A percentile compares a stretch with the other conserved stretches of the same genome.
Conservation (phyloP, 495 filamentous ascomycete species). For the Rhypophila decipiens region DNA sequence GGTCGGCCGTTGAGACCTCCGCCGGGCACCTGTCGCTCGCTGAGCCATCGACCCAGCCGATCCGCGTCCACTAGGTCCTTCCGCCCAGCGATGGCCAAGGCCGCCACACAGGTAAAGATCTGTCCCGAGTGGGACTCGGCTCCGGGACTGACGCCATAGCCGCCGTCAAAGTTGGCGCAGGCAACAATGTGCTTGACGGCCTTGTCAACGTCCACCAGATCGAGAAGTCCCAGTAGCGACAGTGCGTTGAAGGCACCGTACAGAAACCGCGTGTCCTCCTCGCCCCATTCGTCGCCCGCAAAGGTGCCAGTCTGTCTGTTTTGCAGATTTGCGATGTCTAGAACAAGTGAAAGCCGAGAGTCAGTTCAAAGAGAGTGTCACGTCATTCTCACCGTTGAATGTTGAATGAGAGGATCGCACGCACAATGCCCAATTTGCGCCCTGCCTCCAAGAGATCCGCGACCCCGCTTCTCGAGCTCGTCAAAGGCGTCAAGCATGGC, state of each 20-base stretch:
- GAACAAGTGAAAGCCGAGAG: not conserved
- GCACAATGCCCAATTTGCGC: conserved; percentile 67
- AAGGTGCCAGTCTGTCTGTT: conserved; percentile 77
- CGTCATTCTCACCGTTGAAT: conserved; percentile 6
- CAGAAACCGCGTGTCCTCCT: conserved; percentile 89
- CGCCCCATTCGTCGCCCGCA: conserved; percentile 91
- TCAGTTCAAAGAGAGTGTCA: not conserved
- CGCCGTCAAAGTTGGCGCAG: conserved; percentile 90
- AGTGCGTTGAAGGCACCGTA: conserved; percentile 83
- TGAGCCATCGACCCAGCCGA: conserved; percentile 81
- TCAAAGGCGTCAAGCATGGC: conserved; percentile 77
- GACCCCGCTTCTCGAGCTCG: conserved; percentile 65
- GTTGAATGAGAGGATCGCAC: conserved; percentile 18
- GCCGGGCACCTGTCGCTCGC: conserved; percentile 79
- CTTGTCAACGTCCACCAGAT: conserved; percentile 67
- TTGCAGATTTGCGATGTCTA: conserved; percentile 79
- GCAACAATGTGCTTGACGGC: conserved; percentile 70
- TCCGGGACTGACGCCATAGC: conserved; percentile 80
- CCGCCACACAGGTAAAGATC: conserved; percentile 90
- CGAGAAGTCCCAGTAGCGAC: conserved; percentile 66
- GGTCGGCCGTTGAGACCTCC: conserved; percentile 92
- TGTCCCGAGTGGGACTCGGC: conserved; percentile 91
- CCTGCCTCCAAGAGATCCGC: no score
- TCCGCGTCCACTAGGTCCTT: conserved; percentile 80
- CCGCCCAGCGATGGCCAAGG: conserved; percentile 72